Base-by-base conservation (phyloP, 176 grass and related monocot genomes). In the Phoenix dactylifera region DNA sequence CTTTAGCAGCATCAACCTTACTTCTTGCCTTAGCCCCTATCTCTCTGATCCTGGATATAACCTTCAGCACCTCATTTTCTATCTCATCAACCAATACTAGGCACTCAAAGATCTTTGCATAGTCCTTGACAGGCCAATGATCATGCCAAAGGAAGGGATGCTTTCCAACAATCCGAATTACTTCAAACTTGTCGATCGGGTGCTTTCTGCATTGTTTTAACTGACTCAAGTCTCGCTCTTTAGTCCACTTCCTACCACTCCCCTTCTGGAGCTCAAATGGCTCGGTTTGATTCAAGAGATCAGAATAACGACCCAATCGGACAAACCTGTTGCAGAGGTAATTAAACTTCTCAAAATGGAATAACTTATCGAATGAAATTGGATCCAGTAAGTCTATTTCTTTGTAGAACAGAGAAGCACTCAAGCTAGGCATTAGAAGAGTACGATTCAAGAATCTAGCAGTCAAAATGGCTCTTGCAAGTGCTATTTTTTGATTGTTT, bases 401-500 rank as follows among this genome's bases (percentile, higher is more conserved):
- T 85, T 98, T 98, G 71, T 98, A 98, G 62, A 98, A 89, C 44
- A 98, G 64, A 1, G 94, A 89, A 52, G 94, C 94, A 58, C 94
- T 98, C 63, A 98, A 60, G 63, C 84, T 98, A 51, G 94, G 94
- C 85, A 98, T 98, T 50, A 98, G 81, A 57, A 98, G 88, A 35
- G 94, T 89, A 26, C 88, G 77, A 54, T 98, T 98, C 17, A 98
- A 64, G 56, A 86, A 89, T 56, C 77, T 87, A 0, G 94, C 88
- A 4, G 88, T 98, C 75, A 98, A 79, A 64, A 85, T 88, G 50
- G 87, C 76, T 53, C 94, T 89, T 29, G 94, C 94, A 18, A 98
- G 70, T 19, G 94, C 94, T 55, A 93, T 98, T 78, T 98, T 98
- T 54, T 98, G 94, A 63, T 93, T 98, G 77, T 98, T 98, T 70